Evolutionary conservation across 108 stramenopile species (phyloP), one percentile per base, ranked within the genome.

Genomic region (Bacterosira constricta): DNA sequence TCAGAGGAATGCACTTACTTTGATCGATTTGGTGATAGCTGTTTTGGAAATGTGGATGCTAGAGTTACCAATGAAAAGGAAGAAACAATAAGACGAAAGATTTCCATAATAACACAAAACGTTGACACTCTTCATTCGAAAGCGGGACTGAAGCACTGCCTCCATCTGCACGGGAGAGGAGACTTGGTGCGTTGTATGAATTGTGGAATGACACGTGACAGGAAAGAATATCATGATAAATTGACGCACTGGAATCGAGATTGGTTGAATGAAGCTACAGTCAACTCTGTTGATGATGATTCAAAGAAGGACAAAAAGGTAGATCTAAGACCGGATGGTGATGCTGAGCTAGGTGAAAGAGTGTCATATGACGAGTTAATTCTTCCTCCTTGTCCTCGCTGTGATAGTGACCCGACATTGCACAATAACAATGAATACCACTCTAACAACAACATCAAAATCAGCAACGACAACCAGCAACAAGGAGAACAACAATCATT

Each of bases 311-410:
- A 56, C 6, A 50, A 61, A 47, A 0, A 7, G 52, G 49, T 37
- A n/a, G n/a, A 42, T 38, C 46, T 96, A 41, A 83, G 97, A 52
- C 95, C 98, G 26, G 99, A 99, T 75, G 99, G 98, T 7, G 99
- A 99, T 83, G 98, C 94, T 4, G 74, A 88, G 15, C 21, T 96
- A 31, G 30, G 51, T 18, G 49, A 62, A 13, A n/a, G 34, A 17
- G 81, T 55, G 3, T 76, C 90, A 53, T 96, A 90, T 50, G 72
- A 81, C 32, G 66, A 79, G 15, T 77, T 98, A 11, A 37, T 66
- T 18, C 82, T 98, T 26, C 96, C 96, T 10, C 66, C 71, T 3
- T 98, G 97, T 66, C 21, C 52, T 12, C 31, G 35, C 17, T 98
- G 97, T 55, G 92, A 83, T 7, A 73, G 9, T 11, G 21, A 31